Evolutionary conservation across 2,329 filamentous ascomycete genomes (phyloP).

Genomic region (Mycosphaerella sp.): DNA sequence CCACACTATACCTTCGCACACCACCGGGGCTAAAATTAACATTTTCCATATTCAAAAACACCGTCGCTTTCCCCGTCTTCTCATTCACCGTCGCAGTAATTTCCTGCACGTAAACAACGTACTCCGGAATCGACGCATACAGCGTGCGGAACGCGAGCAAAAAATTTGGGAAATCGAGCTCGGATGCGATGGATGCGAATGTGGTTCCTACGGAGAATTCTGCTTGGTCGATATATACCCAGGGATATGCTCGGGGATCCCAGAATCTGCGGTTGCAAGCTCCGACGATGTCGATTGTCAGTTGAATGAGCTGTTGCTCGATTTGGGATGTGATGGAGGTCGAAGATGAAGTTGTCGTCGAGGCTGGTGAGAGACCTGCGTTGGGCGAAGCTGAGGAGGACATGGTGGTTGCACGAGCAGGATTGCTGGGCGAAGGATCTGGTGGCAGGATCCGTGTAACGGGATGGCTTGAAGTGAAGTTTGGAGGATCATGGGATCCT

Average conservation of each 20-base stretch:
- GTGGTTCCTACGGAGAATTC: neutral
- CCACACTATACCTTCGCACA: slow-evolving; percentile 6
- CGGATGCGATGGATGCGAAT: neutral
- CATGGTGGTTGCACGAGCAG: slow-evolving; percentile 4
- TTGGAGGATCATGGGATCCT: too few species aligned
- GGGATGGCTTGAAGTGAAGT: too few species aligned
- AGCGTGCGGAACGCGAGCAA: neutral
- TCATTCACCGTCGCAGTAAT: slow-evolving; percentile 8
- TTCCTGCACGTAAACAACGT: neutral
- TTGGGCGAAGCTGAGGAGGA: slow-evolving; percentile 1
- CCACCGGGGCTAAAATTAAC: slow-evolving; percentile 7
- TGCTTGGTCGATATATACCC: neutral
- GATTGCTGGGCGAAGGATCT: slow-evolving; percentile 7
- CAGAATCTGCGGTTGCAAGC: slow-evolving; percentile 2
- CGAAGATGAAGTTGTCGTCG: neutral
- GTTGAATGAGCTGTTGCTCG: slow-evolving; percentile 2
- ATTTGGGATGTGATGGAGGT: neutral
- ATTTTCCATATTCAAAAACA: slow-evolving; percentile 7
- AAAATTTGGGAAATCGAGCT: slow-evolving; percentile 5
- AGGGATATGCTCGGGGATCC: slow-evolving; percentile 3
- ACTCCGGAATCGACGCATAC: neutral
- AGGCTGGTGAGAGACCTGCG: neutral
- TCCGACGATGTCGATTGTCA: slow-evolving; percentile 6
- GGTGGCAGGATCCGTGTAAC: neutral
- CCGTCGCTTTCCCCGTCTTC: slow-evolving; percentile 5